Evolutionary conservation across 176 grass and related monocot species (phyloP).

Genomic region (Phoenix roebelenii): DNA sequence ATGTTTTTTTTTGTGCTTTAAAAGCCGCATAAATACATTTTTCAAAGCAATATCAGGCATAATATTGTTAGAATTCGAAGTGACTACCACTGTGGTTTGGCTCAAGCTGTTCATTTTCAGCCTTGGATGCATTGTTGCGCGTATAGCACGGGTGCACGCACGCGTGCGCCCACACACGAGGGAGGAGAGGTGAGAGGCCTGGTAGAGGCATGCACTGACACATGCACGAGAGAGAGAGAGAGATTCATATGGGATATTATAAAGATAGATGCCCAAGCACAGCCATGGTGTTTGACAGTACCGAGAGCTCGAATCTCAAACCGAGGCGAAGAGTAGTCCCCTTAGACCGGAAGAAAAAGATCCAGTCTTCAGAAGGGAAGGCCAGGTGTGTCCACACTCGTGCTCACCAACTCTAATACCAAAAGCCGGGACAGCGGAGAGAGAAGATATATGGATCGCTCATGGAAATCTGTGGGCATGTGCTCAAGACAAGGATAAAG

Average conservation of each 20-base stretch:
- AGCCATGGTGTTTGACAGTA: constrained; percentile 12
- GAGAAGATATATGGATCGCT: not conserved
- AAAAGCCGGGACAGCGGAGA: not conserved
- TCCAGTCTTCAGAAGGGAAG: too few species aligned
- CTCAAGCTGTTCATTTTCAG: too few species aligned
- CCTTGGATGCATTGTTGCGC: too few species aligned
- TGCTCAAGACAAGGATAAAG: not conserved
- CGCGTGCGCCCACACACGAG: too few species aligned
- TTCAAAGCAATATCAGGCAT: too few species aligned
- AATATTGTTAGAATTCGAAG: too few species aligned
- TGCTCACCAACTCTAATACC: not conserved
- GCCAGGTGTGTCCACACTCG: not conserved
- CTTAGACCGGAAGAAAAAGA: not conserved
- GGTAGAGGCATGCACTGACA: too few species aligned
- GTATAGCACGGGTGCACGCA: too few species aligned
- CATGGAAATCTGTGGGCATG: not conserved
- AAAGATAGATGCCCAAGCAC: not conserved
- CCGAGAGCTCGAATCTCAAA: constrained; percentile 54
- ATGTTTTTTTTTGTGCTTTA: too few species aligned
- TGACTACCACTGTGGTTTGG: too few species aligned
- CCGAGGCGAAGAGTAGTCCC: not conserved
- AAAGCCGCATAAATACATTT: too few species aligned
- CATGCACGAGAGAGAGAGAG: not conserved
- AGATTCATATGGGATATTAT: constrained; percentile 18
- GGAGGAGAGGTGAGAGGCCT: too few species aligned